Percentiles rank a stretch among this genome's conserved stretches.
phyloP scores from a whole-genome alignment of 805 yeast genomes.

The Debaryomyces hansenii region DNA sequence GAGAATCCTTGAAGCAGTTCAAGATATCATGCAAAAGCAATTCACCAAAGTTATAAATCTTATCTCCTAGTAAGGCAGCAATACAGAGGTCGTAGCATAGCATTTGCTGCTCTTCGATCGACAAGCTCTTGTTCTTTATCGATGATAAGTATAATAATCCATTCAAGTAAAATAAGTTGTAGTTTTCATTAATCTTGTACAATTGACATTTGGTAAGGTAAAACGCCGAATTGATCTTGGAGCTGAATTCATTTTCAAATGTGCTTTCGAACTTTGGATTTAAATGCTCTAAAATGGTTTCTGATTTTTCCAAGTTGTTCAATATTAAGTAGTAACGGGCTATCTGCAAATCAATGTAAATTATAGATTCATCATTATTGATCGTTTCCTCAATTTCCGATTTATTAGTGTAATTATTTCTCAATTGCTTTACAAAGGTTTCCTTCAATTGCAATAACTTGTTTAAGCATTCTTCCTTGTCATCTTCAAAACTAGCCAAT shows the following conservation, averaged over 20 bases:
- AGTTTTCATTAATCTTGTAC: conserved; percentile 73
- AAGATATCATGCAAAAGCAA: conserved; percentile 86
- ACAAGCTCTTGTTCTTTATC: conserved; percentile 45
- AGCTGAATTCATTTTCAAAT: conserved; percentile 28
- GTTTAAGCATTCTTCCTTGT: conserved; percentile 29
- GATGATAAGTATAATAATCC: conserved; percentile 82
- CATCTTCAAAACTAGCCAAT: conserved; percentile 45
- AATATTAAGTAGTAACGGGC: conserved; percentile 67
- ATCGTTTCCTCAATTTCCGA: conserved; percentile 29
- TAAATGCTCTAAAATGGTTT: conserved; percentile 64
- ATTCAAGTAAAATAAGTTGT: conserved; percentile 77
- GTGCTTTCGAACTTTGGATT: conserved; percentile 53
- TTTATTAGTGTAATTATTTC: conserved; percentile 28
- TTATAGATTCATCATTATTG: conserved; percentile 55
- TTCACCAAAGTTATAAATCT: conserved; percentile 94
- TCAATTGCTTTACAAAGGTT: conserved; percentile 23
- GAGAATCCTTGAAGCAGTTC: conserved; percentile 44
- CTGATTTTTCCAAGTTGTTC: conserved; percentile 55
- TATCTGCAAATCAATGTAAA: conserved; percentile 56
- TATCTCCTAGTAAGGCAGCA: conserved; percentile 88
- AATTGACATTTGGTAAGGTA: conserved; percentile 78
- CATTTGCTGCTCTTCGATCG: conserved; percentile 44
- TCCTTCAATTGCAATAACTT: conserved; percentile 35
- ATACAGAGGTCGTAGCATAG: conserved; percentile 69
- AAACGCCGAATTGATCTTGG: conserved; percentile 77